Evolutionary conservation across 768 basidiomycete species (phyloP), one percentile per base, ranked within the genome.

Genomic region (Xanthoconium stramineum): DNA sequence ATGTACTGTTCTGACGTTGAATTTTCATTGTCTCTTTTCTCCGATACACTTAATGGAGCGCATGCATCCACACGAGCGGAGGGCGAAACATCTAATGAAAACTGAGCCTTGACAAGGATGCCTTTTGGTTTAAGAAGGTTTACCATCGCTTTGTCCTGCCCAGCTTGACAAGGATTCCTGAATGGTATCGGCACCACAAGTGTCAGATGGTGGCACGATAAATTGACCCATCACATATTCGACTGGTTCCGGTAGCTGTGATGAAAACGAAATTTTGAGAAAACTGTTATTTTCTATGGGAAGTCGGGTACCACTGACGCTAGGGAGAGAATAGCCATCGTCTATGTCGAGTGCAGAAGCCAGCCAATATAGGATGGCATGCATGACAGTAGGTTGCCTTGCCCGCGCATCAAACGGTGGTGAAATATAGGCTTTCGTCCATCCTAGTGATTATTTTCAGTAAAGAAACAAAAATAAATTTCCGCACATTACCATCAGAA

Each of bases 301-400:
- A 12, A 43, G 47, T 24, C 15, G 14, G 46, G 30, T 36, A 19
- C 15, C 6, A 53, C 69, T 53, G 43, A 72, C 69, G 39, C 51
- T 54, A 5, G 70, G 64, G 11, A 63, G 59, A 4, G 56, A 65
- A 52, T 68, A 73, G 1, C 72, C 70, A 42, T 66, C 72, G 30
- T 70, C 60, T 33, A 68, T 47, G 49, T 65, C 64, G 48, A 73
- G 70, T n/a, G 82, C 80, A 35, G 83, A 83, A 17, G 77, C 74
- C 42, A 83, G 62, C 84, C 84, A 86, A 65, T 77, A 85, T 29
- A 78, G 69, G 15, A 84, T 67, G 55, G 74, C 75, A 61, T 84
- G 80, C 48, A 80, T 66, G 29, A 83, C 73, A 9, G 80, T 79
- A 10, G 82, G 83, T n/a, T 75, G 68, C 43, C 67, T 66, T 13